Conservation (phyloP, 139 green algal genomes). For the Auxenochlorella pyrenoidosa region DNA sequence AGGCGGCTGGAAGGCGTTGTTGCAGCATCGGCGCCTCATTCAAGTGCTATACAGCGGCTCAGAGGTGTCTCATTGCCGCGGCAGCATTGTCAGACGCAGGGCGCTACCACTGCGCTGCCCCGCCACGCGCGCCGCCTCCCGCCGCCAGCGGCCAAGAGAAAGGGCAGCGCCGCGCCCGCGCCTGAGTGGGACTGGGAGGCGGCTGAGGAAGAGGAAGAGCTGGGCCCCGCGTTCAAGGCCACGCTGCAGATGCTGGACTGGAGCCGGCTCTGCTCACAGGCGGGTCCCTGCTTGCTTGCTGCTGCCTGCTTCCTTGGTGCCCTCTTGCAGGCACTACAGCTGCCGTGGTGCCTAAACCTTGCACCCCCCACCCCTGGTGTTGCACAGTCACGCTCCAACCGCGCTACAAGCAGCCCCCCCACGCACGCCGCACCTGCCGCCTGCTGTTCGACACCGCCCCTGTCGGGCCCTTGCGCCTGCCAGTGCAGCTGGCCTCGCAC, state of each 20-base stretch:
- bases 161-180: background rate
- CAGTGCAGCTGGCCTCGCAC: background rate
- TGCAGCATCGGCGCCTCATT: background rate
- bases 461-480: no score
- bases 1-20: background rate
- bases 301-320: background rate
- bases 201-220: background rate
- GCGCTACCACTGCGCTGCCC: background rate
- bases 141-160: background rate
- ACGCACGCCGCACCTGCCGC: background rate
- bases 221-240: conserved; percentile 59
- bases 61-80: no score
- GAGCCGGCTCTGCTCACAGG: conserved; percentile 69
- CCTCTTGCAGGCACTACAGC: background rate
- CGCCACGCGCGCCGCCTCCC: no score
- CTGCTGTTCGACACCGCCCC: no score
- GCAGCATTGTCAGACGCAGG: background rate
- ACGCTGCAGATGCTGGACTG: conserved; percentile 79
- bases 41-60: background rate
- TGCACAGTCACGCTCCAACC: no score
- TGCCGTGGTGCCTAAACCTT: background rate
- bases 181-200: background rate
- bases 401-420: background rate
- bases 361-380: no score
- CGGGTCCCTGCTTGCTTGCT: conserved; percentile 14